A percentile compares a stretch with the other conserved stretches of the same genome.
phyloP scores from a whole-genome alignment of 129 eudicot genomes.

The Helianthus tuberosus region DNA sequence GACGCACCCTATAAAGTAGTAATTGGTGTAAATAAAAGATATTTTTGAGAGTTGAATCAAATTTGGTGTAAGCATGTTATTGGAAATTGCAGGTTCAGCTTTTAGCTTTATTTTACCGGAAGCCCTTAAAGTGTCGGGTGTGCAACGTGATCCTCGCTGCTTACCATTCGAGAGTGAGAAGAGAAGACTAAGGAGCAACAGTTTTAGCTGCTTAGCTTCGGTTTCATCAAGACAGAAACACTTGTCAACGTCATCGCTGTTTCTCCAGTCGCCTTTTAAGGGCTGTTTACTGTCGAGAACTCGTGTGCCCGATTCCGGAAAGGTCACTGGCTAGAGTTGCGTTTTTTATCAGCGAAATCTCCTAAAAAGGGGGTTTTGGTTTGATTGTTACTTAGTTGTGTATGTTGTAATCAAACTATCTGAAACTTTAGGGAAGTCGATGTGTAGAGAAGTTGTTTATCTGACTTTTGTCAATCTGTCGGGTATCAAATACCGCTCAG shows the following conservation, averaged over 20 bases:
- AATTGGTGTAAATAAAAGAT: no score
- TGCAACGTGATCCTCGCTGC: slow-evolving; percentile 47
- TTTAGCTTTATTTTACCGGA: slow-evolving; percentile 75
- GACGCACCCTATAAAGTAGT: no score
- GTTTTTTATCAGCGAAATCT: slow-evolving; percentile 4
- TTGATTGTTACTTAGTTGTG: slow-evolving; percentile 33
- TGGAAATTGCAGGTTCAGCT: slow-evolving; percentile 52
- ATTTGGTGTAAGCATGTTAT: neutral
- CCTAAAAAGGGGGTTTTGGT: slow-evolving; percentile 30
- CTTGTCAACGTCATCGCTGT: slow-evolving; percentile 64
- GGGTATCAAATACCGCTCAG: neutral
- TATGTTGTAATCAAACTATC: slow-evolving; percentile 39
- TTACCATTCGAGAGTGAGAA: slow-evolving; percentile 45
- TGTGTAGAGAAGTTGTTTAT: slow-evolving; percentile 24
- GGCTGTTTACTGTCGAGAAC: slow-evolving; percentile 59
- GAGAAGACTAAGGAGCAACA: slow-evolving; percentile 56
- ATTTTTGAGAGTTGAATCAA: no score
- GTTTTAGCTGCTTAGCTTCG: slow-evolving; percentile 67
- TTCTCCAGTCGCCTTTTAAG: slow-evolving; percentile 71
- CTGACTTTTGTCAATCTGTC: slow-evolving; percentile 4
- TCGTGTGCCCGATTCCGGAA: slow-evolving; percentile 32
- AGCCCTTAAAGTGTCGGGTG: slow-evolving; percentile 60
- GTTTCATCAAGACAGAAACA: slow-evolving; percentile 72
- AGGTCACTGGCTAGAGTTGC: slow-evolving; percentile 22
- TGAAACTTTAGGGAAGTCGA: slow-evolving; percentile 23